Conservation (phyloP, 805 yeast genomes). For the Maudiozyma barnettii region DNA sequence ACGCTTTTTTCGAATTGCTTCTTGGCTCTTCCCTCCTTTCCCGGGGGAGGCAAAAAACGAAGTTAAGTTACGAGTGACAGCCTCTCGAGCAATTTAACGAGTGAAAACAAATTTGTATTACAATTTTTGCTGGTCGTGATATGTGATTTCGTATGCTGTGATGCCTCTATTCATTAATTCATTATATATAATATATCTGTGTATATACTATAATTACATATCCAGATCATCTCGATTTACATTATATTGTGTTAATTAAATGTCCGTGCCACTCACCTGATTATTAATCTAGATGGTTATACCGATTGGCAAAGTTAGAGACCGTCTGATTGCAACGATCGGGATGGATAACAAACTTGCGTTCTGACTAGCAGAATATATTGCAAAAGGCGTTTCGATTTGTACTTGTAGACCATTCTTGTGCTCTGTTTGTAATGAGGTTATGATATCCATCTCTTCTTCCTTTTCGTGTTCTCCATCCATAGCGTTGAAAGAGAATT, state of each 20-base stretch:
- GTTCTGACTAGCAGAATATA: constrained; percentile 2
- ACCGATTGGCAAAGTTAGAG: constrained; percentile 26
- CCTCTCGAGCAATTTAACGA: no score
- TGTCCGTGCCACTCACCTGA: not conserved
- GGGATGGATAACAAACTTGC: constrained; percentile 16
- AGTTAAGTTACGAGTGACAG: no score
- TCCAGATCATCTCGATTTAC: no score
- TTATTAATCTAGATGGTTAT: not conserved
- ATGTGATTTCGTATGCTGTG: not conserved
- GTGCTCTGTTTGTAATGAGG: not conserved
- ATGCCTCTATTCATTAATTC: not conserved
- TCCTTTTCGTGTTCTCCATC: constrained; percentile 4
- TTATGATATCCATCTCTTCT: not conserved
- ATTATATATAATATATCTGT: not conserved
- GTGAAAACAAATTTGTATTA: no score
- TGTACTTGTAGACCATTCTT: not conserved
- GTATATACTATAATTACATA: no score
- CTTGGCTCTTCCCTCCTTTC: no score
- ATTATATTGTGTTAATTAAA: not conserved
- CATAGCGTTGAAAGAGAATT: not conserved
- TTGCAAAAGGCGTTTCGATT: constrained; percentile 8
- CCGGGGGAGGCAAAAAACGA: no score
- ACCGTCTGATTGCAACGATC: constrained; percentile 15
- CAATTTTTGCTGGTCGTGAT: not conserved
- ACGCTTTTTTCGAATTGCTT: no score